These are phyloP conservation scores for Phytopythium vexans DNA, from an alignment of 352 stramenopile genomes.

Conservation along the genomic window DNA sequence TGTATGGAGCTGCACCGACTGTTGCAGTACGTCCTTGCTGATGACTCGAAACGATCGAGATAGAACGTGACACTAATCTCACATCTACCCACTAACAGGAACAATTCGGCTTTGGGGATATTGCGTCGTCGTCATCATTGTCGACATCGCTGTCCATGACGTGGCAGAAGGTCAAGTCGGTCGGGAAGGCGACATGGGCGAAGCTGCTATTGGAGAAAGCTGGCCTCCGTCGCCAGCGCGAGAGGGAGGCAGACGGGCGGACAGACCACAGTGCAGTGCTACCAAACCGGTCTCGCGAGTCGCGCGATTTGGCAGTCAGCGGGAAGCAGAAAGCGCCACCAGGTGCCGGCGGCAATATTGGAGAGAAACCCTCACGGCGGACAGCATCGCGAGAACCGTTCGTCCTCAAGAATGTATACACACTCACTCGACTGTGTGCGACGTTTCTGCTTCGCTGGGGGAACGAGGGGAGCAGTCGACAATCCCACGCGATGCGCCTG, in stretches of 20 bases:
- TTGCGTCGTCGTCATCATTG: slow-evolving; percentile 45
- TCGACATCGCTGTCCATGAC: slow-evolving; percentile 48
- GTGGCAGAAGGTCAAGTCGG: slow-evolving; percentile 54
- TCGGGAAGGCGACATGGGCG: slow-evolving; percentile 54
- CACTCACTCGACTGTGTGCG: slow-evolving; percentile 35
- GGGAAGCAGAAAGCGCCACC: slow-evolving; percentile 8
- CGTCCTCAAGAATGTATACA: slow-evolving; percentile 36
- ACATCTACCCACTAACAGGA: slow-evolving; percentile 28
- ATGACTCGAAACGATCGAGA: background rate
- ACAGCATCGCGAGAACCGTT: slow-evolving; percentile 32
- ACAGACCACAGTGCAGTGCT: slow-evolving; percentile 12
- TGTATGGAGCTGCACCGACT: slow-evolving; percentile 47
- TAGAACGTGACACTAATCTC: too few species aligned
- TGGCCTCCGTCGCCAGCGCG: slow-evolving; percentile 27
- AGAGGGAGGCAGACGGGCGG: slow-evolving; percentile 5
- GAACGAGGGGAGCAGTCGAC: slow-evolving; percentile 28
- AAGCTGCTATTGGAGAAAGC: slow-evolving; percentile 54
- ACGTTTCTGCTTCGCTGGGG: slow-evolving; percentile 66
- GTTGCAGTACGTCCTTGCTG: slow-evolving; percentile 28
- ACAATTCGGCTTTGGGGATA: slow-evolving; percentile 77
- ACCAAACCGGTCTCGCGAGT: slow-evolving; percentile 34
- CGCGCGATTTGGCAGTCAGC: slow-evolving; percentile 29
- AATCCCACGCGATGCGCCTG: slow-evolving; percentile 40
- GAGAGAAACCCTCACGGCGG: slow-evolving; percentile 6
- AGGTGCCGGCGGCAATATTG: slow-evolving; percentile 17